These are phyloP conservation scores for Fermentozyma sake DNA, from an alignment of 1,139 yeast species.

Conservation along the genomic window DNA sequence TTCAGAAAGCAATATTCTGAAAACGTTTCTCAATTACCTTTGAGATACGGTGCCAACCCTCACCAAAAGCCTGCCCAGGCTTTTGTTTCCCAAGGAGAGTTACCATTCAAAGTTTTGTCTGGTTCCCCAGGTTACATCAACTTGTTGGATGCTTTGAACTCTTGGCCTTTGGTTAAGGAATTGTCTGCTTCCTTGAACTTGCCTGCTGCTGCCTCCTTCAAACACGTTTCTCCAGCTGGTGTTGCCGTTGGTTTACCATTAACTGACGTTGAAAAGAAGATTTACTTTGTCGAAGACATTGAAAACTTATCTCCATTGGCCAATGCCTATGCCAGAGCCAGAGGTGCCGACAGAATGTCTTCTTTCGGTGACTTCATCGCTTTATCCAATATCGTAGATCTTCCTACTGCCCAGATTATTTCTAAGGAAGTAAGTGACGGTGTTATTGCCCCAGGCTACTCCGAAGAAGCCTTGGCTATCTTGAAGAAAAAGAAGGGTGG, in stretches of 20 bases:
- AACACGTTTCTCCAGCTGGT: slow-evolving; percentile 99
- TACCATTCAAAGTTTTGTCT: slow-evolving; percentile 88
- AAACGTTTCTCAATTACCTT: slow-evolving; percentile 80
- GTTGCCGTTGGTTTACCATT: slow-evolving; percentile 95
- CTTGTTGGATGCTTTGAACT: slow-evolving; percentile 90
- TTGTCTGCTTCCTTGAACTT: slow-evolving; percentile 87
- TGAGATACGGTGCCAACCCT: slow-evolving; percentile 98
- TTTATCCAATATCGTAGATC: slow-evolving; percentile 89
- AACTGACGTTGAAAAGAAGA: slow-evolving; percentile 84
- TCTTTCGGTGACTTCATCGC: slow-evolving; percentile 99
- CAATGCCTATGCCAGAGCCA: slow-evolving; percentile 96
- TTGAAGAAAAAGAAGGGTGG: slow-evolving; percentile 93
- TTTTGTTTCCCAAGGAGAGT: slow-evolving; percentile 74
- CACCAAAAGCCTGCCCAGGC: slow-evolving; percentile 99
- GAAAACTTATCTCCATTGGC: slow-evolving; percentile 95
- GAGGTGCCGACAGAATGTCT: slow-evolving; percentile 99
- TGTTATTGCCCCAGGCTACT: slow-evolving; percentile 96
- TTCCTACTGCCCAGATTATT: slow-evolving; percentile 94
- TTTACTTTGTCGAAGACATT: slow-evolving; percentile 91
- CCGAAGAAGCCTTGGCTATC: slow-evolving; percentile 85
- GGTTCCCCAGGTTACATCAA: slow-evolving; percentile 98
- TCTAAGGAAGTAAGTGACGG: slow-evolving; percentile 98
- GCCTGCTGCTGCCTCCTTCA: slow-evolving; percentile 98
- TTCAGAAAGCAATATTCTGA: slow-evolving; percentile 97
- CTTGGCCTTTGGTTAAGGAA: slow-evolving; percentile 98